These are phyloP conservation scores for Trichophyton equinum DNA, from an alignment of 2,329 filamentous ascomycete genomes.

Conservation along the genomic window DNA sequence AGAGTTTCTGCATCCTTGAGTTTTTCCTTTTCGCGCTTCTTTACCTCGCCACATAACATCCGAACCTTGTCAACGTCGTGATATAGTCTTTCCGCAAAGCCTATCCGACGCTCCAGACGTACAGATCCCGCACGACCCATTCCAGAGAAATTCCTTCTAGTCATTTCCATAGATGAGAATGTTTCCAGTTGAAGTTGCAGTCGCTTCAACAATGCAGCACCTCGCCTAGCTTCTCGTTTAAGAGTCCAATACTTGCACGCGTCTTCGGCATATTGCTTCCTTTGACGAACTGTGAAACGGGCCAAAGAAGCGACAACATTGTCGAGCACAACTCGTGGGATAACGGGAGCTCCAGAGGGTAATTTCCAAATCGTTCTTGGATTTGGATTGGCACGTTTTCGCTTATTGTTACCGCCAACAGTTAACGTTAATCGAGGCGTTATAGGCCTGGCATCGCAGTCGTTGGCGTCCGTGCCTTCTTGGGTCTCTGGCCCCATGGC, in stretches of 20 bases:
- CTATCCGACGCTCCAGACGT: conserved; percentile 67
- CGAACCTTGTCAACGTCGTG: conserved; percentile 65
- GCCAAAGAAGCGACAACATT: conserved; percentile 72
- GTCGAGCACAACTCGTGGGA: conserved; percentile 77
- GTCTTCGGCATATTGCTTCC: conserved; percentile 85
- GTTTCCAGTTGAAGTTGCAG: conserved; percentile 90
- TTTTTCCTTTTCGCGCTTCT: conserved; percentile 64
- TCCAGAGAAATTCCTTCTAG: conserved; percentile 82
- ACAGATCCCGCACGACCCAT: conserved; percentile 79
- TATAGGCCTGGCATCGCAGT: conserved; percentile 31
- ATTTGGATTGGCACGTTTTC: conserved; percentile 36
- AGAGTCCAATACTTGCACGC: conserved; percentile 96
- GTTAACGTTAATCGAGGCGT: conserved; percentile 43
- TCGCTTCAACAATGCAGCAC: conserved; percentile 81
- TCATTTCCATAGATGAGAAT: conserved; percentile 95
- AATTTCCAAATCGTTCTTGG: conserved; percentile 74
- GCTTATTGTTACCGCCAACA: conserved; percentile 47
- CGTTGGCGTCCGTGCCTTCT: conserved; percentile 37
- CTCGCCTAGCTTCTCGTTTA: conserved; percentile 83
- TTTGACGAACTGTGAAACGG: conserved; percentile 70
- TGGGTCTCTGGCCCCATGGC: conserved; percentile 57
- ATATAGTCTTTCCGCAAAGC: conserved; percentile 59
- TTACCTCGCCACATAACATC: conserved; percentile 55
- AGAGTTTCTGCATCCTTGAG: conserved; percentile 64
- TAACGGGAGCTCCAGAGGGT: conserved; percentile 86